Evolutionary conservation across 257 asterid species (phyloP).

Genomic region (Ajuga chamaepitys): DNA sequence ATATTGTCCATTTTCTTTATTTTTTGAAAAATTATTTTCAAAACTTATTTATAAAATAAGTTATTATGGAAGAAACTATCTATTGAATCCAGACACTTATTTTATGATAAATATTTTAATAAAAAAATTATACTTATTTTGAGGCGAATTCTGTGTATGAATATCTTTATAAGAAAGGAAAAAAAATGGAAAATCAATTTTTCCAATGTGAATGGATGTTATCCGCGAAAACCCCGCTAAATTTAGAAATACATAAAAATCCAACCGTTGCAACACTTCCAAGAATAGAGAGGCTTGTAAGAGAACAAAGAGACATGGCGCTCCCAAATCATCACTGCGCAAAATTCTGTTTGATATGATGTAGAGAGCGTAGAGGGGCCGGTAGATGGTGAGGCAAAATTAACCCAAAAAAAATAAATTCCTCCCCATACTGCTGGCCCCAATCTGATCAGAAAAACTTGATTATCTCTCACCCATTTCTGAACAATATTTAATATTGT

Average conservation of each 20-base stretch:
- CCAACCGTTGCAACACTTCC: conserved; percentile 31
- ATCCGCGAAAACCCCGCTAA: conserved; percentile 30
- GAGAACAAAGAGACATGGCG: conserved; percentile 14
- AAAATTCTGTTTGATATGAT: conserved; percentile 20
- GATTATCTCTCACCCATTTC: conserved; percentile 25
- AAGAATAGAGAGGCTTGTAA: conserved; percentile 21
- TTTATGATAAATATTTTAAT: too few relatives aligned
- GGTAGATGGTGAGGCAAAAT: conserved; percentile 28
- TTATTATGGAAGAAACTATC: too few relatives aligned
- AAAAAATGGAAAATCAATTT: too few relatives aligned
- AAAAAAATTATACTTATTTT: too few relatives aligned
- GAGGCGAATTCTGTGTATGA: too few relatives aligned
- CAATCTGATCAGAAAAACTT: conserved; percentile 20
- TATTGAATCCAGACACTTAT: too few relatives aligned
- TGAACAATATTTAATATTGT: conserved; percentile 23
- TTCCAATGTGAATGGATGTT: too few relatives aligned
- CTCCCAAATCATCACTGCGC: conserved; percentile 6
- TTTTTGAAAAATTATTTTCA: too few relatives aligned
- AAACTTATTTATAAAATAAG: too few relatives aligned
- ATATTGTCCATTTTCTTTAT: too few relatives aligned
- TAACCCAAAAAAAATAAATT: conserved; percentile 11
- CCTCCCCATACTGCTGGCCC: conserved; percentile 31
- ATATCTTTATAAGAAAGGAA: too few relatives aligned
- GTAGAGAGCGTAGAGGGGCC: conserved; percentile 31
- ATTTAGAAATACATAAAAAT: conserved; percentile 3